These are phyloP conservation scores for Coix lacrymajobi DNA, from an alignment of 176 grass and related monocot genomes.

Conservation along the genomic window DNA sequence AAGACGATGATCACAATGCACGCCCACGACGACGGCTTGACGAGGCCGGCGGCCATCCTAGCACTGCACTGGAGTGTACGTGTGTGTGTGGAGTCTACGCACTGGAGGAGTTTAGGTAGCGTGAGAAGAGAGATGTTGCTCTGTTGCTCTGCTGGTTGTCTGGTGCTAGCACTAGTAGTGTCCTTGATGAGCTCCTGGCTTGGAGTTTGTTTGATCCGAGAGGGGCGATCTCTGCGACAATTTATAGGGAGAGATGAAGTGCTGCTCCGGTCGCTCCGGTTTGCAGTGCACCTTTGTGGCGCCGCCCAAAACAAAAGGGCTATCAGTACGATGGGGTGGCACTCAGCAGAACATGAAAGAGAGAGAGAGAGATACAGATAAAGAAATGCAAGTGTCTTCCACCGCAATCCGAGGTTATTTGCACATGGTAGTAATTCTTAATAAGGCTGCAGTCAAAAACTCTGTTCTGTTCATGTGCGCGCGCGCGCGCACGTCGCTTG, in stretches of 20 bases:
- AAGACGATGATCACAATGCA: constrained; percentile 25
- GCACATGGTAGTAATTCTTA: neutral
- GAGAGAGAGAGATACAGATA: neutral
- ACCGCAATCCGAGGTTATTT: neutral
- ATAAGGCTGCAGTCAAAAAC: constrained; percentile 9
- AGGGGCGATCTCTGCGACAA: neutral
- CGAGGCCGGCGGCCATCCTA: constrained; percentile 26
- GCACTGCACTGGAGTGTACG: no score
- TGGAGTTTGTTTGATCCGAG: constrained; percentile 10
- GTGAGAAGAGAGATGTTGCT: neutral
- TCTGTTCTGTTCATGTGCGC: neutral
- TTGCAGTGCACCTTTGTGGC: neutral
- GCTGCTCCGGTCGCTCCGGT: no score
- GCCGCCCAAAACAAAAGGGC: neutral
- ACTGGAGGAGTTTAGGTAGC: neutral
- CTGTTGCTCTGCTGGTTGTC: neutral
- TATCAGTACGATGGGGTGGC: neutral
- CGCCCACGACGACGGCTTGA: neutral
- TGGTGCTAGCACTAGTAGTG: neutral
- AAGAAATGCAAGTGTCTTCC: neutral
- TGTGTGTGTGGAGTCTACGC: neutral
- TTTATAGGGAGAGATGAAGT: constrained; percentile 29
- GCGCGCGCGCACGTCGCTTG: neutral
- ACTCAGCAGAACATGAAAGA: neutral
- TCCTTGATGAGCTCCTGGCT: neutral